Evolutionary conservation across 2,329 filamentous ascomycete genomes (phyloP), one percentile per base, ranked within the genome.

Genomic region (Fusarium newnesense): DNA sequence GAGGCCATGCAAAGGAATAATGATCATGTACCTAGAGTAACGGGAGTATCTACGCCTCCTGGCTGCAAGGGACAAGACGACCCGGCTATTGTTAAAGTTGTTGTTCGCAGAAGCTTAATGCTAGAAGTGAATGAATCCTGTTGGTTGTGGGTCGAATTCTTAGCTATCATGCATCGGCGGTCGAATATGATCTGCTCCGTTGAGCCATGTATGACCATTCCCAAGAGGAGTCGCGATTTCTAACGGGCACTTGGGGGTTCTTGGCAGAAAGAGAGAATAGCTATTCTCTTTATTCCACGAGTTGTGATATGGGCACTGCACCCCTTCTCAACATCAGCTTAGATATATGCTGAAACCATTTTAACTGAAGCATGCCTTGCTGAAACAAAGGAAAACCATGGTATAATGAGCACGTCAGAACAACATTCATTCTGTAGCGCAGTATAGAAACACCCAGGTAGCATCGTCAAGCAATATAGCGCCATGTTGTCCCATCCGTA

Each of bases 331-430:
- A 54, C 50, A 26, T 47, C 40, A 49, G 50, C 21, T 58, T 64
- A 52, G 64, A 57, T 44, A 52, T 68, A 57, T 44, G 43, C 16
- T 56, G 49, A 49, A 21, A 68, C 50, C 64, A 26, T 64, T 56
- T 43, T 69, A 53, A 53, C 34, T 40, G 30, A 64, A 54, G 43
- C 39, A 28, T 64, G 42, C 50, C 47, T 65, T 69, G 61, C 63
- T 59, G 58, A 66, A 69, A 54, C 60, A 64, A 43, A 69, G 42
- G 28, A 40, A 66, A 64, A 54, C 57, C 32, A 36, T 73, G 71
- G 74, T 75, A 73, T 76, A 64, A 61, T 61, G 54, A 63, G 57
- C 32, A 58, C 43, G 39, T 50, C 37, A 50, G 40, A 47, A 54
- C 43, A 43, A 19, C 44, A 21, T 44, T 54, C 42, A 54, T 57